Conservation (phyloP, 306 rosid species). For the Glycine soja region DNA sequence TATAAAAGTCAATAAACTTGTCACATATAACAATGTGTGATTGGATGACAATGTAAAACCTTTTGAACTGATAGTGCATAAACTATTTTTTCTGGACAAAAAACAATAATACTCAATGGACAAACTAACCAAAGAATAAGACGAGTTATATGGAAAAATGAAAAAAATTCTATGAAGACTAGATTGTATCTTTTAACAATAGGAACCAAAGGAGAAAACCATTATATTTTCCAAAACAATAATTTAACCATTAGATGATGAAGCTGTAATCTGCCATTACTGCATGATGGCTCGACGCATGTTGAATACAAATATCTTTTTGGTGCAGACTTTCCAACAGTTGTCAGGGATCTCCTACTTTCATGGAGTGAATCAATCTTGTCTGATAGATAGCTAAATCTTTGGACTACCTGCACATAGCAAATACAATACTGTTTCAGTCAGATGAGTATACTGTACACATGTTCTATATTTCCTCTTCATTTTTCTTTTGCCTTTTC, state of each 20-base stretch:
- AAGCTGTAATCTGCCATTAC: conserved; percentile 10
- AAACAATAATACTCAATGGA: not conserved
- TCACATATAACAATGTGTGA: not conserved
- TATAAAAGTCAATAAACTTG: not conserved
- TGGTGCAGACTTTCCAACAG: conserved; percentile 74
- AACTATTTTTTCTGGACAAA: not conserved
- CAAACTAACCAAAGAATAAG: not conserved
- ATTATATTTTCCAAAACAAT: not conserved
- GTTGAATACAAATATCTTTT: conserved; percentile 24
- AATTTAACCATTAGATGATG: not conserved
- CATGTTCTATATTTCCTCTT: conserved; percentile 31
- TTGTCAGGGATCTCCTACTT: conserved; percentile 83
- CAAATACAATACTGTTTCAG: conserved; percentile 41
- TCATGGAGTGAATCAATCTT: conserved; percentile 86
- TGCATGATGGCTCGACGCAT: not conserved
- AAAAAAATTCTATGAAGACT: not conserved
- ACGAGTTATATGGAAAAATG: not conserved
- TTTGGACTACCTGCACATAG: conserved; percentile 48
- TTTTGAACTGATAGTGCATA: not conserved
- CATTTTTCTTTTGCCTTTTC: not conserved
- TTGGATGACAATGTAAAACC: not conserved
- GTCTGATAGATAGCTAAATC: conserved; percentile 68
- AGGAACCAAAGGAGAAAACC: not conserved
- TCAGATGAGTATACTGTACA: conserved; percentile 52
- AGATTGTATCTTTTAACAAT: not conserved